phyloP scores from a whole-genome alignment of 2,329 filamentous ascomycete genomes.

The Chrysoporthe austroafricana region DNA sequence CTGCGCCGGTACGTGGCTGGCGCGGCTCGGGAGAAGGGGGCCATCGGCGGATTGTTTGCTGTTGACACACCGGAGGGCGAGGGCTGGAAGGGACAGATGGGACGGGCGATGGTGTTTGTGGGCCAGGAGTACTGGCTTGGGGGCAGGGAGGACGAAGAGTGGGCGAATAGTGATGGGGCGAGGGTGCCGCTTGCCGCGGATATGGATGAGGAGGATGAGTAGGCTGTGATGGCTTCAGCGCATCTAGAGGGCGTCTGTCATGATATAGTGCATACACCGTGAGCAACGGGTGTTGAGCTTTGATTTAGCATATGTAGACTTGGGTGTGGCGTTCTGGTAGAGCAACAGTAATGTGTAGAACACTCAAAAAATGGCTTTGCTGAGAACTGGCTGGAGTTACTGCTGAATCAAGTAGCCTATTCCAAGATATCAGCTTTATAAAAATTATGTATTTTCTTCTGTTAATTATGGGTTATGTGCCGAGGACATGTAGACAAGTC shows the following conservation, averaged over 20 bases:
- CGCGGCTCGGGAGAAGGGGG: constrained; percentile 29
- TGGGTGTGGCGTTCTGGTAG: background rate
- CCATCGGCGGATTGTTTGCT: constrained; percentile 61
- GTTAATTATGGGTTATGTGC: background rate
- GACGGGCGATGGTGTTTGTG: constrained; percentile 76
- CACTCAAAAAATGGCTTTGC: background rate
- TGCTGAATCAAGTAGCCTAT: too few relatives aligned
- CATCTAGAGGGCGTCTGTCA: background rate
- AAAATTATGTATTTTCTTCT: background rate
- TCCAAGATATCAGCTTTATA: background rate
- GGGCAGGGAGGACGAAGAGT: constrained; percentile 66
- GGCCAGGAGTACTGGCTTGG: constrained; percentile 78
- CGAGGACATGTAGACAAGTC: too few relatives aligned
- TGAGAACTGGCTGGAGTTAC: background rate
- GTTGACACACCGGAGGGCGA: constrained; percentile 71
- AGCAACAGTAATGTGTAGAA: background rate
- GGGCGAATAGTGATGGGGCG: constrained; percentile 61
- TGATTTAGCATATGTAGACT: background rate
- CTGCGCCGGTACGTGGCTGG: constrained; percentile 69
- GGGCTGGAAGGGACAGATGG: constrained; percentile 78
- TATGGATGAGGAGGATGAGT: constrained; percentile 11
- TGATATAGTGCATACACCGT: background rate
- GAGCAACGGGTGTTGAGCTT: background rate
- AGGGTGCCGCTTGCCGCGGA: constrained; percentile 34
- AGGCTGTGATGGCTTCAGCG: constrained; percentile 20